Evolutionary conservation across 352 stramenopile genomes (phyloP), one percentile per base, ranked within the genome.

Genomic region (Thalassiosira exigua): DNA sequence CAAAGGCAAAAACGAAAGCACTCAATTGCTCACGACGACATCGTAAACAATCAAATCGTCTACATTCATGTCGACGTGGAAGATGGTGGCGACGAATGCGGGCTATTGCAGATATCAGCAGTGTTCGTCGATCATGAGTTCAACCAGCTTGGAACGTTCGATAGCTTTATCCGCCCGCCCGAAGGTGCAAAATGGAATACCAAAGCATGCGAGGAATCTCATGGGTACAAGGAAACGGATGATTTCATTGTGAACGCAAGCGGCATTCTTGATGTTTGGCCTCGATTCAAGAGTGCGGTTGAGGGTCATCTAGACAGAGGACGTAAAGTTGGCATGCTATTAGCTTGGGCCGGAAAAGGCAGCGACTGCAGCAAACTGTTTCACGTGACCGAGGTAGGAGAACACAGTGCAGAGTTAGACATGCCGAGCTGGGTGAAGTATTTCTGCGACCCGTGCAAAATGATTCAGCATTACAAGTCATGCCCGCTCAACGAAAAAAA

Each of bases 331-430:
- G 52, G 52, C 7, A 60, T 60, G 52, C 7, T 60, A 3, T 9
- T 60, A 26, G 52, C 52, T 11, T 60, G 52, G 52, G 24, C n/a
- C 7, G 52, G 52, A 33, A 60, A 60, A 17, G 52, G 52, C 4
- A 60, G 52, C 30, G 52, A 60, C 52, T 60, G 52, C 30, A 60
- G 52, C 21, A 60, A 60, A 26, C 52, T 60, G 4, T 60, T 60
- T 32, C 19, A 60, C 17, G 52, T 60, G n/a, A 7, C 52, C 4
- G 21, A 60, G 21, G 52, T 60, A 4, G 3, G n/a, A n/a, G n/a
- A 60, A 5, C 52, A 60, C 22, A 30, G 36, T 3, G 52, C 5
- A 32, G 52, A 33, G 21, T 26, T 60, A 17, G 5, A 32, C 52
- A 60, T 60, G 52, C 52, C 52, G 36, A 17, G 36, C 36, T 9